phyloP scores from a whole-genome alignment of 169 alveolate species.

The Plasmodium ovale region DNA sequence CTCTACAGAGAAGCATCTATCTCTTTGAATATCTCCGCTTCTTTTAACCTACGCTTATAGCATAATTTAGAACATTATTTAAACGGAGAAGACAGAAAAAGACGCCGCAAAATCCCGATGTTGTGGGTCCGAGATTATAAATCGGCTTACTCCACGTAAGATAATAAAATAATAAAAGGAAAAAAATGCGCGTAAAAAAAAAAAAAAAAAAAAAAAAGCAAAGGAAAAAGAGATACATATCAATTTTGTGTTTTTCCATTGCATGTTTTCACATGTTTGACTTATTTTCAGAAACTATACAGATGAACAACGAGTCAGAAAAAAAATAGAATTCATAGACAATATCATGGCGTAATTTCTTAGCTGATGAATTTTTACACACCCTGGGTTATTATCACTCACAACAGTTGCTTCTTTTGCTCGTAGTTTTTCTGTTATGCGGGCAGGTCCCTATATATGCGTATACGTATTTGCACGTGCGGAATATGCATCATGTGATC shows the following conservation, averaged over 20 bases:
- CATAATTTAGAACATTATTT: conserved; percentile 10
- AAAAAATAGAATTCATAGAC: conserved; percentile 10
- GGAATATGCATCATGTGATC: no score
- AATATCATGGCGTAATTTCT: no score
- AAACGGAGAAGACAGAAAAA: neutral
- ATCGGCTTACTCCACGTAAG: conserved; percentile 17
- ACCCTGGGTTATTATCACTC: no score
- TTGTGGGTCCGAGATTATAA: conserved; percentile 47
- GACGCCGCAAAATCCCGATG: conserved; percentile 39
- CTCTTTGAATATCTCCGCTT: neutral
- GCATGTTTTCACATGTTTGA: neutral
- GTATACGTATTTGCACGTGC: no score
- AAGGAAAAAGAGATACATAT: neutral
- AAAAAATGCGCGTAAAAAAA: neutral
- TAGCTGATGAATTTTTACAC: no score
- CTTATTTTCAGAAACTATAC: conserved; percentile 17
- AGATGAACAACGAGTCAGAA: neutral
- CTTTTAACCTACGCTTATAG: conserved; percentile 2
- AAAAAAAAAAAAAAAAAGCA: neutral
- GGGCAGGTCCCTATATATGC: neutral
- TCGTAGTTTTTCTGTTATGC: no score
- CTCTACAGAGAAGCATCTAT: neutral
- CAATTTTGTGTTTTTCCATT: neutral
- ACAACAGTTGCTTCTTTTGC: no score
- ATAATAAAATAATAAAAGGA: neutral